Percentiles rank a stretch among this genome's conserved stretches.
Conservation (phyloP, 805 yeast genomes). For the Wickerhamomyces bisporus region DNA sequence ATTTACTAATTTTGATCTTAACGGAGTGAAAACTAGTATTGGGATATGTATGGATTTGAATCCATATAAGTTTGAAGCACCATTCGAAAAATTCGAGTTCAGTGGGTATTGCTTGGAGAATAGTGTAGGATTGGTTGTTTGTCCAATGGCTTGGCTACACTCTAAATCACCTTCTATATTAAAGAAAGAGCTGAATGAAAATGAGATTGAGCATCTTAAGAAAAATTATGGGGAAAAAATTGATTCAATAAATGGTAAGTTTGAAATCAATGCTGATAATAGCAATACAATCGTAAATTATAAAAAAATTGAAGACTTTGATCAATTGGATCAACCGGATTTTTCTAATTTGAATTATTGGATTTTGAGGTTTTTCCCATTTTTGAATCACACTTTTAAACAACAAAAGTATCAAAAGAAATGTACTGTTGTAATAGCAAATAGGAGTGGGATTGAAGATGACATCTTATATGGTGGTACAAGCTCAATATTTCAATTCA, state of each 20-base stretch:
- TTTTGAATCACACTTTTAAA: conserved; percentile 33
- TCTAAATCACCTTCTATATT: conserved; percentile 38
- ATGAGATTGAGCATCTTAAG: conserved; percentile 13
- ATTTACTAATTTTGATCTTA: conserved; percentile 43
- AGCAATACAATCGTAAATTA: conserved; percentile 4
- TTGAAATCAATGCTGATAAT: conserved; percentile 8
- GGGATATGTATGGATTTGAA: conserved; percentile 96
- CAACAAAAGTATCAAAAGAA: conserved; percentile 11
- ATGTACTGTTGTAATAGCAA: conserved; percentile 49
- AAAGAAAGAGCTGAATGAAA: conserved; percentile 12
- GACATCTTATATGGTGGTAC: conserved; percentile 66
- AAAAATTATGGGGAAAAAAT: conserved; percentile 6
- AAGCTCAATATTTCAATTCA: conserved; percentile 49
- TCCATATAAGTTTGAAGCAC: conserved; percentile 79
- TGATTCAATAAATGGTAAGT: conserved; percentile 16
- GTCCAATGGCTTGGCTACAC: conserved; percentile 87
- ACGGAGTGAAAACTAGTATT: conserved; percentile 43
- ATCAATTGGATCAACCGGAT: conserved; percentile 36
- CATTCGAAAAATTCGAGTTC: conserved; percentile 72
- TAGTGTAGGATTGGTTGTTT: conserved; percentile 50
- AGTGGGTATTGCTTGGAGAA: conserved; percentile 45
- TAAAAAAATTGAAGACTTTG: conserved; percentile 19
- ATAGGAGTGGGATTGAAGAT: conserved; percentile 76
- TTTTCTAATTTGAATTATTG: conserved; percentile 60
- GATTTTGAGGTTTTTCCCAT: conserved; percentile 66